Conservation (phyloP, 352 stramenopile genomes). For the Globisporangium yorkense region DNA sequence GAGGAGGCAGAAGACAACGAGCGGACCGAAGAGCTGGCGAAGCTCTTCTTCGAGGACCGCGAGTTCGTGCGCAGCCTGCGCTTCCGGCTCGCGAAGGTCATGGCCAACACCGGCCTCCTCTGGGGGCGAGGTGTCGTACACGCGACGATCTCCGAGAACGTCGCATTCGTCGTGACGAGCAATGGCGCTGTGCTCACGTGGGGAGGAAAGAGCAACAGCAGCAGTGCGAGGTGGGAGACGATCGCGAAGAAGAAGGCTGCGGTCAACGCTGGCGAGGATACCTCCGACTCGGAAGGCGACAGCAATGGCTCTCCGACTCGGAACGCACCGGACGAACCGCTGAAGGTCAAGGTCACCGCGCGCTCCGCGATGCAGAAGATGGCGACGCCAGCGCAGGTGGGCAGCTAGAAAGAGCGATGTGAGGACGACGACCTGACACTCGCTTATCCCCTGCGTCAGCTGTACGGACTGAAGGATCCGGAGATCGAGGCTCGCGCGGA, state of each 20-base stretch:
- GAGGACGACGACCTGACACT: no score
- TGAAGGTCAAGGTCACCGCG: conserved; percentile 30
- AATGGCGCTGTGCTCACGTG: conserved; percentile 85
- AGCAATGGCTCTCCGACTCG: neutral
- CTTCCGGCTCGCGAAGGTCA: conserved; percentile 60
- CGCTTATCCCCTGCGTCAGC: conserved; percentile 13
- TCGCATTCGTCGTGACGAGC: conserved; percentile 84
- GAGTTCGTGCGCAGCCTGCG: conserved; percentile 59
- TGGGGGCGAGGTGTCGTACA: conserved; percentile 87
- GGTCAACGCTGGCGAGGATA: conserved; percentile 10
- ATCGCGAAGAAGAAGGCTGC: conserved; percentile 19
- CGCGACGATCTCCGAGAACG: conserved; percentile 73
- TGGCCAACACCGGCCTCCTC: conserved; percentile 86
- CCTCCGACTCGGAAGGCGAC: conserved; percentile 3
- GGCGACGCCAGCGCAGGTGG: conserved; percentile 32
- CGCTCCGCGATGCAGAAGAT: conserved; percentile 53
- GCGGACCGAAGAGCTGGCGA: conserved; percentile 49
- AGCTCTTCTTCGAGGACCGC: conserved; percentile 62
- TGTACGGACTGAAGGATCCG: conserved; percentile 30
- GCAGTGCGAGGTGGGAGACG: conserved; percentile 22
- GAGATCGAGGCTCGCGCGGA: conserved; percentile 42
- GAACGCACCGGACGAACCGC: neutral
- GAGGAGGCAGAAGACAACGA: conserved; percentile 14
- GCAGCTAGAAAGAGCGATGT: no score
- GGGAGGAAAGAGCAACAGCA: conserved; percentile 63